Percentiles rank a stretch among this genome's conserved stretches.
Conservation (phyloP, 225 moss, liverwort and hornwort species). For the Pleurozium schreberi region DNA sequence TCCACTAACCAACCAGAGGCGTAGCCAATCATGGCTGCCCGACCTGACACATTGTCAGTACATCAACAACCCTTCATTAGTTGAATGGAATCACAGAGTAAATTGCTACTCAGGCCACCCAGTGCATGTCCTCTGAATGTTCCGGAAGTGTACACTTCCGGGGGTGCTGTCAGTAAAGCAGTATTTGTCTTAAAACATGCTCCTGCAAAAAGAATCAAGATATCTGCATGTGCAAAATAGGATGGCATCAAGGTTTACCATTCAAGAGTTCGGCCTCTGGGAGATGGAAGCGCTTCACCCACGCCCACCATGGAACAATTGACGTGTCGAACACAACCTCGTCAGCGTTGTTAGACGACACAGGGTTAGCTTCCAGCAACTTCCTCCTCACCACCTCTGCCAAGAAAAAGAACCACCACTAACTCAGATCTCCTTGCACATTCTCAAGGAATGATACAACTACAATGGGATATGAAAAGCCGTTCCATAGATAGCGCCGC, state of each 20-base stretch:
- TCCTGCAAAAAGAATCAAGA: neutral
- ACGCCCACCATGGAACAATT: slow-evolving; percentile 95
- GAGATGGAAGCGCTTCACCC: slow-evolving; percentile 95
- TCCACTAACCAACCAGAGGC: slow-evolving; percentile 76
- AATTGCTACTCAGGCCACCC: too few relatives aligned
- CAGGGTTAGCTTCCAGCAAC: slow-evolving; percentile 81
- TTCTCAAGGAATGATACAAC: neutral
- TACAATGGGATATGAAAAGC: neutral
- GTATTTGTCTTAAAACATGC: neutral
- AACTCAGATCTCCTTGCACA: neutral
- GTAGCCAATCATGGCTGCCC: slow-evolving; percentile 95
- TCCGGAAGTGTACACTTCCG: neutral
- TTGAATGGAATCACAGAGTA: neutral
- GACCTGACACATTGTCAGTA: slow-evolving; percentile 33
- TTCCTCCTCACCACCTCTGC: slow-evolving; percentile 90
- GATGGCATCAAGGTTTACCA: slow-evolving; percentile 18
- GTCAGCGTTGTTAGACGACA: slow-evolving; percentile 61
- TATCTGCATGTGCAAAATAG: neutral
- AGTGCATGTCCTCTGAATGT: neutral
- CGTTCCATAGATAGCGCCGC: neutral
- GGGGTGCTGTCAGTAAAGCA: neutral
- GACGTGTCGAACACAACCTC: slow-evolving; percentile 83
- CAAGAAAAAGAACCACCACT: neutral
- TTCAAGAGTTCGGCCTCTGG: slow-evolving; percentile 94
- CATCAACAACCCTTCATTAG: neutral